Evolutionary conservation across 2,329 filamentous ascomycete genomes (phyloP), one percentile per base, ranked within the genome.

Genomic region (Monilinia polystroma): DNA sequence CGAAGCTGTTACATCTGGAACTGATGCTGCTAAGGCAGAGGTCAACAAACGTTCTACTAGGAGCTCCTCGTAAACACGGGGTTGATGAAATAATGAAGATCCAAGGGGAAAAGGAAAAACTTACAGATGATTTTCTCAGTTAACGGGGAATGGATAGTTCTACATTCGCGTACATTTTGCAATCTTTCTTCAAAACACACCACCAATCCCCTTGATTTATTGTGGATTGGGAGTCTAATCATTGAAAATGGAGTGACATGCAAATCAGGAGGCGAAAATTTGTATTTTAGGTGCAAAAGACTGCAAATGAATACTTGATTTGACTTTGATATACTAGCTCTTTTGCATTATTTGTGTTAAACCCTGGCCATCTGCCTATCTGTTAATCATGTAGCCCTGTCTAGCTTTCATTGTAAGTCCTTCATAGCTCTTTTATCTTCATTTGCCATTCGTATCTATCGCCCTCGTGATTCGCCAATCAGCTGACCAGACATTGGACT

Each of bases 11-110:
- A 76, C 86, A 52, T 82, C 85, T 60, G 86, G 86, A 65, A 86
- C 88, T 65, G 91, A 92, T 69, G 87, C 91, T 67, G 87, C 88
- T 72, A 94, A 95, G 83, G 90, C 70, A 54, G 74, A 76, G 66
- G 67, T 68, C 10, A 74, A 69, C 66, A 76, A 76, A 71, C 72
- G 75, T 51, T 54, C 71, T 59, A 76, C 74, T 55, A 66, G 73
- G 70, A 75, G 74, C 71, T 69, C 70, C 62, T 73, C 70, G 45
- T 75, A 73, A 64, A 72, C 64, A 59, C 41, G 80, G 71, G 88
- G 87, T 73, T 87, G 47, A 62, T 18, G 52, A 57, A 64, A 74
- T 87, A 66, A 66, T 66, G 52, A 57, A 58, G 38, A 20, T 10
- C 10, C 45, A 18, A 23, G 32, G 23, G 52, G 29, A 43, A 49